Base-by-base conservation (phyloP, 345 rosid species). In the Sonneratia alba region DNA sequence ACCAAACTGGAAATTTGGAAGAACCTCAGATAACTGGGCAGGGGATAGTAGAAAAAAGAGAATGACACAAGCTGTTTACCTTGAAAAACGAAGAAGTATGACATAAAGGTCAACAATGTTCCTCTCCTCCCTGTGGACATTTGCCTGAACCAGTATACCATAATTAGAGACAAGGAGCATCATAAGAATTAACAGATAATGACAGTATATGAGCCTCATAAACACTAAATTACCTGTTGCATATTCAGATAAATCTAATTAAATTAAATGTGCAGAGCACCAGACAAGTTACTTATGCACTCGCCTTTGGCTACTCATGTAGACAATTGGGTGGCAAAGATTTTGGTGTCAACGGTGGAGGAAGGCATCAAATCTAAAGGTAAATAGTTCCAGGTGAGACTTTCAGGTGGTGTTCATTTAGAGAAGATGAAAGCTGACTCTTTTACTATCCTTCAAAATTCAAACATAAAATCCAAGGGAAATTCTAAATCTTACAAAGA, bases 31-130 rank as follows among this genome's bases (percentile, higher is more conserved):
- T 36, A 74, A 19, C 16, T 27, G 19, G 49, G 66, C 24, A 59
- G 21, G 62, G 63, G 27, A 19, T 21, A 67, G 13, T 32, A 40
- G 38, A 68, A 69, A 72, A 70, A n/a, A 48, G 3, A 64, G 40
- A 22, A 36, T 48, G 36, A n/a, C 40, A 59, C 57, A 71, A 67
- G 48, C 34, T 57, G 47, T 71, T 73, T 73, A 95, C 99, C 98
- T 92, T 55, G 96, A 88, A 81, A 85, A 92, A 71, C 98, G 87
- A 73, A 90, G 89, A 70, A 90, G 94, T 77, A 92, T 92, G 77
- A 89, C 85, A 76, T 89, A 95, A 87, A 95, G 83, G 82, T 95
- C 97, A 45, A 95, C 88, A 5, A 90, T 79, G 80, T 92, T 92
- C 81, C 83, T 88, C 89, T 95, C 99, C 40, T 85, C 93, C 16